Base-by-base conservation (phyloP, 371 early-diverging fungal species). In the Mucor indicus region DNA sequence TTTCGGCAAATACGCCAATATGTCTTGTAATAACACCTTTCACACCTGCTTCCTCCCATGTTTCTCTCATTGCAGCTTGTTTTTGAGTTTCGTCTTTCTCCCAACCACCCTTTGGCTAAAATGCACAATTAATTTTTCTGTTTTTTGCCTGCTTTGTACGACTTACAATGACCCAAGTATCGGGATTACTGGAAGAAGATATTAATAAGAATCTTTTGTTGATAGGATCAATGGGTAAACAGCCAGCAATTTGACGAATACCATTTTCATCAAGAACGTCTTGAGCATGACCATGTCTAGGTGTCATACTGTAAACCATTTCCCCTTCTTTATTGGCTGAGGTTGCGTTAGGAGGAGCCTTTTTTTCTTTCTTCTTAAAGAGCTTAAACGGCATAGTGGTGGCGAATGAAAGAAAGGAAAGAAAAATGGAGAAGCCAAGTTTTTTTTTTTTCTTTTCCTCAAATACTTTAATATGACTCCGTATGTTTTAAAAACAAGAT, bases 31-130 rank as follows among this genome's bases (percentile, higher is more conserved):
- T 72, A 9, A 30, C 55, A 11, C 80, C 80, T 48, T 67, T 65
- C 0, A 63, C 72, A 19, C 80, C 80, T 30, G 78, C 80, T 69
- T 80, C 80, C 55, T 80, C 80, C 69, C 75, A 80, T 4, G 80
- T 80, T 48, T 80, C 80, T 38, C 80, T 55, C 24, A 59, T 60
- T 11, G 80, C 80, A 23, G 80, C 80, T 41, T 76, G 70, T 54
- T 77, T 71, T 48, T 72, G 62, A 10, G 78, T 67, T 53, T 80
- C 80, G 35, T 80, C 77, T 36, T 63, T 70, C 45, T 78, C 80
- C 80, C 78, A 78, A 19, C 80, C 78, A 16, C 80, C 80, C 40
- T 80, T 80, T 15, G 80, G 80, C 57, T 72, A 54, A 16, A n/a
- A n/a, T n/a, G n/a, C n/a, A n/a, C n/a, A n/a, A n/a, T n/a, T n/a